phyloP scores from a whole-genome alignment of 257 asterid genomes.

The Solanum sitiens region DNA sequence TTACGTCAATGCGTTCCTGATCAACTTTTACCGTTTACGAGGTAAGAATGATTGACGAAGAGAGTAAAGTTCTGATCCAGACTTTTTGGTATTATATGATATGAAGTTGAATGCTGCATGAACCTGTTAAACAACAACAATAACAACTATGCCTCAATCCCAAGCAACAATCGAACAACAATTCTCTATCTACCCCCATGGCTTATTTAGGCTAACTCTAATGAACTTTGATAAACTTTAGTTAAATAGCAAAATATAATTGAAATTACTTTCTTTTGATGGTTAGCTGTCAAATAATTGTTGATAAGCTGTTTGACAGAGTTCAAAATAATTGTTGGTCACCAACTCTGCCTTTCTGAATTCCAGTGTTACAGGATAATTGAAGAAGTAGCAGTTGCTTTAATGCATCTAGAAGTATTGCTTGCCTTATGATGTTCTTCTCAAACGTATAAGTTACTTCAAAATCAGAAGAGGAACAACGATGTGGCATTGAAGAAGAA shows the following conservation, averaged over 20 bases:
- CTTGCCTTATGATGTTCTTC: too few relatives aligned
- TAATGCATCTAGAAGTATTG: not conserved
- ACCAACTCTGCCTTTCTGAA: not conserved
- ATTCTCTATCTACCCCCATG: not conserved
- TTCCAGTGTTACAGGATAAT: not conserved
- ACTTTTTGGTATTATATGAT: not conserved
- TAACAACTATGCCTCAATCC: not conserved
- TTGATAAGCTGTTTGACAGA: too few relatives aligned
- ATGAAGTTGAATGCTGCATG: not conserved
- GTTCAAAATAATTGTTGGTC: not conserved
- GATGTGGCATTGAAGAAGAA: too few relatives aligned
- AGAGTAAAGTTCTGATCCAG: not conserved
- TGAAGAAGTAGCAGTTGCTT: not conserved
- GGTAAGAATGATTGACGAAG: slow-evolving; percentile 29
- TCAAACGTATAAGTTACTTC: too few relatives aligned
- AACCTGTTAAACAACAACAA: not conserved
- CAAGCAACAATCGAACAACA: not conserved
- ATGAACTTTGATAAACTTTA: not conserved
- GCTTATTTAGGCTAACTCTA: not conserved
- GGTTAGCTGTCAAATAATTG: not conserved
- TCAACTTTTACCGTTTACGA: slow-evolving; percentile 95
- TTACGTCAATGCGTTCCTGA: too few relatives aligned
- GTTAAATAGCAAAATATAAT: not conserved
- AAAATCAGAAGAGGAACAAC: too few relatives aligned
- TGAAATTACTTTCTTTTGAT: not conserved